Percentiles rank a stretch among this genome's conserved stretches.
Conservation (phyloP, 1,284 basidiomycete genomes). For the Ustanciosporium gigantosporum region DNA sequence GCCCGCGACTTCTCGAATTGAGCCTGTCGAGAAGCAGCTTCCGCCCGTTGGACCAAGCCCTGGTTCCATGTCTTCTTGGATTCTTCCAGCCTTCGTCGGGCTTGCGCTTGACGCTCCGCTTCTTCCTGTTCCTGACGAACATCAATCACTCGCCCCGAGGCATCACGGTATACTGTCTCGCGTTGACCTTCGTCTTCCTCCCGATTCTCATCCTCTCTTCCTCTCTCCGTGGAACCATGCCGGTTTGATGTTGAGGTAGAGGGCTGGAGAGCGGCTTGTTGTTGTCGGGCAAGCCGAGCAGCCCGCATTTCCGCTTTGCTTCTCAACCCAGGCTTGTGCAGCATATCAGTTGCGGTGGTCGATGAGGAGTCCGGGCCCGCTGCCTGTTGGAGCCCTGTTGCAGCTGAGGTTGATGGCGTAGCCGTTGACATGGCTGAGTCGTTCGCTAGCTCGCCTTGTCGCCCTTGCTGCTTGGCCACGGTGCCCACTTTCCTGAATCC, state of each 20-base stretch:
- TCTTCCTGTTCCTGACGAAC: constrained; percentile 64
- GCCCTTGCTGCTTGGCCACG: too few species aligned
- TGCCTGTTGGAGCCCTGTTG: too few species aligned
- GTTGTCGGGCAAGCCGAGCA: constrained; percentile 29
- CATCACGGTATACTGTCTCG: constrained; percentile 92
- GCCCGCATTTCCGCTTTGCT: constrained; percentile 45
- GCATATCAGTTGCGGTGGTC: too few species aligned
- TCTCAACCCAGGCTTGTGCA: constrained; percentile 33
- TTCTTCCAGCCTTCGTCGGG: not conserved
- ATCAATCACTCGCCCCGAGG: constrained; percentile 84
- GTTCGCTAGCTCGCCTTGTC: too few species aligned
- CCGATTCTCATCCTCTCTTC: constrained; percentile 60
- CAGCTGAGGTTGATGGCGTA: too few species aligned
- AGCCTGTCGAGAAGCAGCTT: too few species aligned
- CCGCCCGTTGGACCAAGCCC: constrained; percentile 72
- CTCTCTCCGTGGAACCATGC: not conserved
- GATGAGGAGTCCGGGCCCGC: too few species aligned
- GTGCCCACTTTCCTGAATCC: too few species aligned
- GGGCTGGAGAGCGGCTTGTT: too few species aligned
- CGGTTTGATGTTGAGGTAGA: too few species aligned
- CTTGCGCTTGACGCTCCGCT: constrained; percentile 69
- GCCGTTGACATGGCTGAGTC: too few species aligned
- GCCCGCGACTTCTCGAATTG: too few species aligned
- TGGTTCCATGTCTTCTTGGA: constrained; percentile 90
- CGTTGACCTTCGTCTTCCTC: constrained; percentile 64